Evolutionary conservation across 306 rosid genomes (phyloP), one percentile per base, ranked within the genome.

Genomic region (Abrus pulchellus): DNA sequence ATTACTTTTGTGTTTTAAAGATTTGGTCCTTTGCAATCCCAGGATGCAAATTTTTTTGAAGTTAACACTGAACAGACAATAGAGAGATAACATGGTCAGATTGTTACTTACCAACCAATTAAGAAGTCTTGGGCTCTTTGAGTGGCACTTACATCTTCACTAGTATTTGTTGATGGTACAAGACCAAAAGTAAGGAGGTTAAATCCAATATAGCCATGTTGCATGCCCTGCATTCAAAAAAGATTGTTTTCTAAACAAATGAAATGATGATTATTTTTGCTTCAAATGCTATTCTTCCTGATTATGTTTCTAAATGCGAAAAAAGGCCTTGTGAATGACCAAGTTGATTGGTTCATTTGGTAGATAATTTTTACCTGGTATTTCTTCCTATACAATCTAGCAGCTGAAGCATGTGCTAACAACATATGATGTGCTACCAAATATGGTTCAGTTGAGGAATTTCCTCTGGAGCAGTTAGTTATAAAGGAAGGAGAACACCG

Each of bases 161-260:
- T 74, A 20, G 84, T 78, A 56, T 89, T 70, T 79, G 88, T 78
- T 12, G 36, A 29, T 56, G 97, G 97, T 78, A 82, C 30, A 69
- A 74, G 3, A 80, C 90, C 55, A 72, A 11, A 27, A 29, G 80
- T 0, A 54, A 80, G 66, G 43, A 89, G 3, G 80, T 86, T 89
- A n/a, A 93, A 49, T 74, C 97, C 97, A 30, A 91, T 48, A 79
- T 81, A 77, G 6, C 97, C 97, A 6, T 57, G 86, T 40, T 93
- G 94, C 72, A 60, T 75, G 27, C 71, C 74, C 97, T 93, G 90
- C 87, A 88, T 52, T 4, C 6, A 65, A 11, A 11, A 80, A 7
- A 63, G n/a, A 38, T 29, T 9, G 32, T 34, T 57, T 55, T 9
- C n/a, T 28, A 3, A 45, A 75, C 44, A 48, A 59, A 45, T 6